Conservation (phyloP, 345 rosid genomes). For the Reutealis trisperma region DNA sequence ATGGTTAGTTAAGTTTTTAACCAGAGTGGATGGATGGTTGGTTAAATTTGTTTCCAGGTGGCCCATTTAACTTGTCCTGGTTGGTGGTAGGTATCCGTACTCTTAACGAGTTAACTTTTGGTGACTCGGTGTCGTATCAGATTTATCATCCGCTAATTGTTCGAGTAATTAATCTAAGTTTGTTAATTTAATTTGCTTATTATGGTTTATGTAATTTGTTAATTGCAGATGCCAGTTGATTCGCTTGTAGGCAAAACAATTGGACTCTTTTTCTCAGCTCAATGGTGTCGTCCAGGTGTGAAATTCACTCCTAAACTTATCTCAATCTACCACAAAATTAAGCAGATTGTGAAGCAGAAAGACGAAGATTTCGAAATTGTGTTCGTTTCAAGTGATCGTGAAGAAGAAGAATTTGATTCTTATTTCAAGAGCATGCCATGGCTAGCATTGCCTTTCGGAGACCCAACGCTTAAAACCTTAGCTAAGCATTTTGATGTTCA, state of each 20-base stretch:
- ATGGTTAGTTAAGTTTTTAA: not conserved
- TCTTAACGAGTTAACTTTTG: too few species aligned
- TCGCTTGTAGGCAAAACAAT: slow-evolving; percentile 51
- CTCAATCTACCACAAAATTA: slow-evolving; percentile 51
- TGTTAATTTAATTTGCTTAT: too few species aligned
- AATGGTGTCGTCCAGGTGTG: slow-evolving; percentile 58
- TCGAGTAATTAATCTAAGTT: not conserved
- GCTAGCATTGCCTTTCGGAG: slow-evolving; percentile 56
- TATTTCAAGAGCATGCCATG: slow-evolving; percentile 53
- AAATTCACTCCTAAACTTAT: slow-evolving; percentile 53
- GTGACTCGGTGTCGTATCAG: not conserved
- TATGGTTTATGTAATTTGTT: not conserved
- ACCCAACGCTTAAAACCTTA: slow-evolving; percentile 35
- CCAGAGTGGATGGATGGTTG: too few species aligned
- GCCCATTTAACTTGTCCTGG: not conserved
- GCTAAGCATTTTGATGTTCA: slow-evolving; percentile 49
- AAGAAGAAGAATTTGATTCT: slow-evolving; percentile 37
- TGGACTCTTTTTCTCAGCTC: slow-evolving; percentile 58
- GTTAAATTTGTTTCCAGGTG: too few species aligned
- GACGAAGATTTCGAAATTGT: slow-evolving; percentile 52
- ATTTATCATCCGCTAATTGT: too few species aligned
- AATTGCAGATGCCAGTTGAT: slow-evolving; percentile 45
- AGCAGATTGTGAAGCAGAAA: slow-evolving; percentile 26
- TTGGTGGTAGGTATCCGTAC: not conserved
- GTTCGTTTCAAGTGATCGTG: slow-evolving; percentile 47